A percentile compares a stretch with the other conserved stretches of the same genome.
phyloP scores from a whole-genome alignment of 257 asterid genomes.

The Solanum chaucha region DNA sequence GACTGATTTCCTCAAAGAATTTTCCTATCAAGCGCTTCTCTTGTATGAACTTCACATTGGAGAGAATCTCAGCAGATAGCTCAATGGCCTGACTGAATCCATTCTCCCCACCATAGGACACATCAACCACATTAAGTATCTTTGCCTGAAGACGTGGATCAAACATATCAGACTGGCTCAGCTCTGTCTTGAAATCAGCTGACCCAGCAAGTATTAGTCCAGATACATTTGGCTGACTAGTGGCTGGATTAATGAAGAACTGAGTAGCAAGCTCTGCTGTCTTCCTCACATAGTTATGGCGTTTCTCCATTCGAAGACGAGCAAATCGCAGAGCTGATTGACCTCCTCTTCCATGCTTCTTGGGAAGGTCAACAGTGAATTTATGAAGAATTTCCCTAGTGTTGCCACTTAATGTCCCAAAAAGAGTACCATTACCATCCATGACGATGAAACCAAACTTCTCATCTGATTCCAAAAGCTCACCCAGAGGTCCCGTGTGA shows the following conservation, averaged over 20 bases:
- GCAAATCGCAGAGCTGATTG: constrained; percentile 43
- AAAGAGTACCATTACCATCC: constrained; percentile 42
- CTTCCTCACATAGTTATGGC: constrained; percentile 37
- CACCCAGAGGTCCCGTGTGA: constrained; percentile 33
- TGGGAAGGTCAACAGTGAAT: constrained; percentile 40
- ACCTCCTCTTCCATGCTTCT: constrained; percentile 44
- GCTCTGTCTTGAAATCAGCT: constrained; percentile 41
- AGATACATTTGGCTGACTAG: constrained; percentile 41
- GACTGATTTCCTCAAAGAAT: constrained; percentile 41
- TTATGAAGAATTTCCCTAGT: constrained; percentile 38
- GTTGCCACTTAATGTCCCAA: constrained; percentile 42
- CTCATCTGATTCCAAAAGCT: constrained; percentile 35
- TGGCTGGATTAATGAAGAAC: constrained; percentile 36
- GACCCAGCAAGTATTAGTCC: constrained; percentile 41
- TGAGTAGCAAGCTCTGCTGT: constrained; percentile 43
- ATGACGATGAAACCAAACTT: constrained; percentile 42
- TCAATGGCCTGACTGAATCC: constrained; percentile 42
- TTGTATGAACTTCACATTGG: constrained; percentile 38
- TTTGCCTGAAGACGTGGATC: constrained; percentile 35
- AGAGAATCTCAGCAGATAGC: constrained; percentile 31
- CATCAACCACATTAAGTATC: constrained; percentile 39
- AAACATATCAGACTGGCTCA: constrained; percentile 41
- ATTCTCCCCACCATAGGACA: constrained; percentile 42
- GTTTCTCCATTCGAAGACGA: constrained; percentile 42
- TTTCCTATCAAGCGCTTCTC: constrained; percentile 35